phyloP scores from a whole-genome alignment of 257 asterid species.

The Fraxinus anomala region DNA sequence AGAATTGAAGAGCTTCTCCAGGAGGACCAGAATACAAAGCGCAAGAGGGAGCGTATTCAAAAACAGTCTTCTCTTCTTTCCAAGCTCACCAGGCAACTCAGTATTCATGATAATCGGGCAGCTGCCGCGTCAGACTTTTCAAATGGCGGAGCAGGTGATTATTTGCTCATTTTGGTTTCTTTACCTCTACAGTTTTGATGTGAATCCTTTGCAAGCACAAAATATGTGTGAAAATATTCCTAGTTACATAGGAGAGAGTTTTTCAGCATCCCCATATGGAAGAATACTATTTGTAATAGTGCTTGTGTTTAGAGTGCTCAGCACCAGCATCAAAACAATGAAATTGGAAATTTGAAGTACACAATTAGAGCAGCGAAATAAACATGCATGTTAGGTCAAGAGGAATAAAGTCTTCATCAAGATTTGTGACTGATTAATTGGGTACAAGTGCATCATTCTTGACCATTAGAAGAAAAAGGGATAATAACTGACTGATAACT shows the following conservation, averaged over 20 bases:
- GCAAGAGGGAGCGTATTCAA: slow-evolving; percentile 72
- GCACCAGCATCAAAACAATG: neutral
- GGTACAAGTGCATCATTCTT: neutral
- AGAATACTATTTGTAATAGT: neutral
- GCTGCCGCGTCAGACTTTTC: slow-evolving; percentile 68
- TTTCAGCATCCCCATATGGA: neutral
- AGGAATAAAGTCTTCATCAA: neutral
- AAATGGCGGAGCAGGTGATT: slow-evolving; percentile 72
- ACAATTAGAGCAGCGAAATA: neutral
- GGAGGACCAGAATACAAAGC: slow-evolving; percentile 83
- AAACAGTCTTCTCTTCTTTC: slow-evolving; percentile 83
- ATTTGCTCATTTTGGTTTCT: neutral
- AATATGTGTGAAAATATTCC: neutral
- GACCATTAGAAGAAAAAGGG: neutral
- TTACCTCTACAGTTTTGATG: neutral
- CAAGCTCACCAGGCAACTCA: slow-evolving; percentile 73
- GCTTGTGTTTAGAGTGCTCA: neutral
- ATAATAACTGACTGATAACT: neutral
- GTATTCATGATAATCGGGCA: slow-evolving; percentile 82
- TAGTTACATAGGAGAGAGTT: neutral
- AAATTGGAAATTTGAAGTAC: neutral
- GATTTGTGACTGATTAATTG: neutral
- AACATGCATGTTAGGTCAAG: neutral
- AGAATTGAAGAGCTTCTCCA: slow-evolving; percentile 83
- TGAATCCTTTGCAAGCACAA: neutral